A percentile compares a stretch with the other conserved stretches of the same genome.
Evolutionary conservation across 1,139 yeast genomes (phyloP).

Genomic region (Yamadazyma conglobata): DNA sequence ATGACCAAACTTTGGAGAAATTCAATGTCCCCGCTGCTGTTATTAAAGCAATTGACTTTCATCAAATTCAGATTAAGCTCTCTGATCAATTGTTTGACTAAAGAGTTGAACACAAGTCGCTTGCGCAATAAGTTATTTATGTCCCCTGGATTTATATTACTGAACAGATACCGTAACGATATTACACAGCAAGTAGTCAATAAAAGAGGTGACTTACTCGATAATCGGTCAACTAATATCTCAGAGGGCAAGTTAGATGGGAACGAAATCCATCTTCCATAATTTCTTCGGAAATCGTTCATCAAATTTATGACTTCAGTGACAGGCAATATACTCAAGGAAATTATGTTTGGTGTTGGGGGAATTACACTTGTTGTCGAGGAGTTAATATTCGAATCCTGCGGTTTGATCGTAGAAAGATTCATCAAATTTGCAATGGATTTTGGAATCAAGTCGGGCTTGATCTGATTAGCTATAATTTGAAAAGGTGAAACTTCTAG

Average conservation of each 20-base stretch:
- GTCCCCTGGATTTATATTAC: conserved; percentile 23
- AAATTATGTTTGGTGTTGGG: conserved; percentile 19
- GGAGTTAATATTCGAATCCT: conserved; percentile 1
- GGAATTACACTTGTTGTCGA: background rate
- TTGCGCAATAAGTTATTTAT: conserved; percentile 18
- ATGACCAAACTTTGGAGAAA: conserved; percentile 65
- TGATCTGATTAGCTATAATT: conserved; percentile 35
- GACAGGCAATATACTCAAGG: conserved; percentile 47
- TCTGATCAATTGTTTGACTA: conserved; percentile 27
- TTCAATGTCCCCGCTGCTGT: conserved; percentile 42
- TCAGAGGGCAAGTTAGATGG: conserved; percentile 53
- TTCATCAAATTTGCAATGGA: conserved; percentile 42
- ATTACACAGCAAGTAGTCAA: conserved; percentile 65
- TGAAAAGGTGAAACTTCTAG: conserved; percentile 50
- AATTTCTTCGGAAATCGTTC: conserved; percentile 59
- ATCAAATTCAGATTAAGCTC: conserved; percentile 48
- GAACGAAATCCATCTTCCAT: conserved; percentile 77
- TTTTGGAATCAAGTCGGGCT: conserved; percentile 29
- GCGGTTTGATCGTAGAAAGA: conserved; percentile 16
- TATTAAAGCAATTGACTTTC: conserved; percentile 14
- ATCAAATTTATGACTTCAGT: conserved; percentile 50
- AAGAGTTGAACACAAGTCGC: conserved; percentile 20
- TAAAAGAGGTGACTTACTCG: conserved; percentile 56
- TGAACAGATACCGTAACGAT: conserved; percentile 48
- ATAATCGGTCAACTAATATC: conserved; percentile 49